Evolutionary conservation across 306 rosid species (phyloP).

Genomic region (Adenanthera pavonina): DNA sequence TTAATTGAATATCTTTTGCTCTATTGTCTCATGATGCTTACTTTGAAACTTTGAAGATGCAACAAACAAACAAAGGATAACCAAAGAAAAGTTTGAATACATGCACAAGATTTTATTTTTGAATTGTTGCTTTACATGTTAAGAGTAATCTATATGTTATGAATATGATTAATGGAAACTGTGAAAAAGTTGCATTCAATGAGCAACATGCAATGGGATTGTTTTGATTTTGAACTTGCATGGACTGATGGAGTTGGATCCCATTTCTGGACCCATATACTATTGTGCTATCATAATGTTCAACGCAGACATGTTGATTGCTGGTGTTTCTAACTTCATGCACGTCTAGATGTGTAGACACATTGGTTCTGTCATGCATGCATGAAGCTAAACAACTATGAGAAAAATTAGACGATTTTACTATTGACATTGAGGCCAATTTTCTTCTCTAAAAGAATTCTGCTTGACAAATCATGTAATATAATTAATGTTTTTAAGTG

Average conservation of each 20-base stretch:
- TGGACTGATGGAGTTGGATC: not conserved
- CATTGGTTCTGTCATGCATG: not conserved
- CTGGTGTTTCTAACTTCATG: not conserved
- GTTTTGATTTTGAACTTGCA: not conserved
- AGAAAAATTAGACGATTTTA: not conserved
- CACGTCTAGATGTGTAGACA: not conserved
- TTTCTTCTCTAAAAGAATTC: not conserved
- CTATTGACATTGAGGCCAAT: not conserved
- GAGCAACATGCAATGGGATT: slow-evolving; percentile 16
- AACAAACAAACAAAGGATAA: slow-evolving; percentile 23
- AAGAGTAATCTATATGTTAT: slow-evolving; percentile 2
- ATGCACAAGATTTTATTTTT: not conserved
- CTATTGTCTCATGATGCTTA: not conserved
- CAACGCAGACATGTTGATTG: not conserved
- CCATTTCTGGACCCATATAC: not conserved
- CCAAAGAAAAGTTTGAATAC: slow-evolving; percentile 3
- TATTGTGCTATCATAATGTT: not conserved
- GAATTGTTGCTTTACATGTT: not conserved
- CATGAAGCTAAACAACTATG: not conserved
- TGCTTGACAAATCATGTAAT: not conserved
- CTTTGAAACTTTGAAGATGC: slow-evolving; percentile 29
- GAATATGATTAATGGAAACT: slow-evolving; percentile 30
- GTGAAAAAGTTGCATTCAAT: slow-evolving; percentile 23
- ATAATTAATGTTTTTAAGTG: not conserved
- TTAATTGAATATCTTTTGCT: slow-evolving; percentile 17